Percentiles rank a stretch among this genome's conserved stretches.
These are phyloP conservation scores for Ceratobasidium theobromae DNA, from an alignment of 1,284 basidiomycete species.

Conservation along the genomic window DNA sequence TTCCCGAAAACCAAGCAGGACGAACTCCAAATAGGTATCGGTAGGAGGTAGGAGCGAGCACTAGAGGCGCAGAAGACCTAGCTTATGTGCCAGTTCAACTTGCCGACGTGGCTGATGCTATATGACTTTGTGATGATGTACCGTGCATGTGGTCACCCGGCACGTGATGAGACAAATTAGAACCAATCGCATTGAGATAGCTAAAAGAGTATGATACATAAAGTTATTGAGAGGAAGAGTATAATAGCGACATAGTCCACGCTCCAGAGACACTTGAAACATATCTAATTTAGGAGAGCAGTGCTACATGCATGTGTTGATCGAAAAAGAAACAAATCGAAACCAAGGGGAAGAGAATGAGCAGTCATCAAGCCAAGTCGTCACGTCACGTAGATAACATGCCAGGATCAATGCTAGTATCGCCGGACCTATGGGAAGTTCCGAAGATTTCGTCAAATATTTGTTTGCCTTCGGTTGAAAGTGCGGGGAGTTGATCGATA, in stretches of 20 bases:
- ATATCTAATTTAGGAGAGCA: conserved; percentile 22
- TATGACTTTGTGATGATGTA: conserved; percentile 5
- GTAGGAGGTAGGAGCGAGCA: too few relatives aligned
- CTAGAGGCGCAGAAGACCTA: too few relatives aligned
- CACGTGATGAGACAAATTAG: background rate
- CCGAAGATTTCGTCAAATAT: conserved; percentile 75
- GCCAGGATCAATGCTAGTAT: conserved; percentile 57
- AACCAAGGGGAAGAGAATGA: background rate
- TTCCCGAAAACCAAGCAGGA: background rate
- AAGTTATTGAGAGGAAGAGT: conserved; percentile 14
- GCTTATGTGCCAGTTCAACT: background rate
- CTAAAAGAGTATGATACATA: conserved; percentile 25
- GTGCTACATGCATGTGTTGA: conserved; percentile 23
- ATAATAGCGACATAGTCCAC: conserved; percentile 16
- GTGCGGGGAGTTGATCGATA: conserved; percentile 57
- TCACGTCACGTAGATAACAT: conserved; percentile 69
- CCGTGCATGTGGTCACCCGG: conserved; percentile 4
- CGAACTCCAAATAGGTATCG: background rate
- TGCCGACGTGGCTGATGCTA: background rate
- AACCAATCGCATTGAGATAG: conserved; percentile 26
- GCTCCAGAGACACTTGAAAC: conserved; percentile 21
- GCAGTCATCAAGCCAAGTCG: too few relatives aligned
- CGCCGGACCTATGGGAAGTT: conserved; percentile 45
- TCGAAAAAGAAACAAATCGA: too few relatives aligned
- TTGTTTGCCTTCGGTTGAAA: conserved; percentile 68